Conservation (phyloP, 495 filamentous ascomycete species). For the Evernia prunastri region DNA sequence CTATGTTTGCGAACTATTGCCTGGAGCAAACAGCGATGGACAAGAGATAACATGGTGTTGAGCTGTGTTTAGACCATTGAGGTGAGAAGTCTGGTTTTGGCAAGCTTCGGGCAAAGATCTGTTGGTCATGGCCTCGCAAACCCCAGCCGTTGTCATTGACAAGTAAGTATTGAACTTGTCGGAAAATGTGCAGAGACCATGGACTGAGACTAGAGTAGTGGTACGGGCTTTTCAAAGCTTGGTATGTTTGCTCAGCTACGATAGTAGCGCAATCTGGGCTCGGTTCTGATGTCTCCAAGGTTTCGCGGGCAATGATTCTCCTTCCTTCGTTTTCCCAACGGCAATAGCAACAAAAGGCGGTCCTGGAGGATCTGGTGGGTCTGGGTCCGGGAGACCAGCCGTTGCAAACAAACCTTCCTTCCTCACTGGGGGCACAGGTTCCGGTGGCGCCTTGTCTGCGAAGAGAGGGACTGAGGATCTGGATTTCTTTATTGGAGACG, state of each 20-base stretch:
- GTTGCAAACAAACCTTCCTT: slow-evolving; percentile 93
- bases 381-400: slow-evolving; percentile 78
- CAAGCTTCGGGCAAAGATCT: neutral
- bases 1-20: neutral
- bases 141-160: slow-evolving; percentile 99
- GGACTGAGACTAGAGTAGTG: slow-evolving; percentile 49
- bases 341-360: slow-evolving; percentile 92
- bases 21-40: neutral
- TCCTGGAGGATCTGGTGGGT: slow-evolving; percentile 59
- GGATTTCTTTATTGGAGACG: slow-evolving; percentile 98
- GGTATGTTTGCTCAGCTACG: slow-evolving; percentile 49
- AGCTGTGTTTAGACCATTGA: neutral
- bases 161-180: slow-evolving; percentile 60
- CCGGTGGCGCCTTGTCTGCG: slow-evolving; percentile 68
- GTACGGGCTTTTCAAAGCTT: slow-evolving; percentile 97
- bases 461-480: slow-evolving; percentile 97
- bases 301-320: slow-evolving; percentile 98
- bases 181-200: slow-evolving; percentile 5
- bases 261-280: neutral
- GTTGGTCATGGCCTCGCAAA: slow-evolving; percentile 82
- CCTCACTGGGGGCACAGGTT: slow-evolving; percentile 82
- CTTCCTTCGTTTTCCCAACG: slow-evolving; percentile 97
- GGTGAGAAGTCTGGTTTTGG: neutral
- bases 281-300: slow-evolving; percentile 44
- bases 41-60: neutral